These are phyloP conservation scores for Tulasnella sp. DNA, from an alignment of 768 basidiomycete genomes.

Conservation along the genomic window DNA sequence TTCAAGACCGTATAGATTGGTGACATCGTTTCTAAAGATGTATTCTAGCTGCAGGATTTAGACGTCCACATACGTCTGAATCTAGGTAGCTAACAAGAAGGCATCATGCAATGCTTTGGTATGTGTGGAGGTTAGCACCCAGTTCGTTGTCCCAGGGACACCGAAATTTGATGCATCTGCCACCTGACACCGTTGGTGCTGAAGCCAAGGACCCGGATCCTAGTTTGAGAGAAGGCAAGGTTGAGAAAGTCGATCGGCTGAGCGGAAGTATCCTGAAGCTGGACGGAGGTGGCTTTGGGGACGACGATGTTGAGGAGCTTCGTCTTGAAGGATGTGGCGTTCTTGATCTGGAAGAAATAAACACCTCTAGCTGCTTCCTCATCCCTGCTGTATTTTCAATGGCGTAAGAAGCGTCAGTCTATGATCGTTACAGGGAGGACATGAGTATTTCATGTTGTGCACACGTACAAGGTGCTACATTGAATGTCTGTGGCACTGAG, in stretches of 20 bases:
- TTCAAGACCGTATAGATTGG: no score
- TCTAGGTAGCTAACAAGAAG: no score
- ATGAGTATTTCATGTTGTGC: no score
- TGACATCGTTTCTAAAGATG: no score
- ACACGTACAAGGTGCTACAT: no score
- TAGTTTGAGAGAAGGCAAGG: constrained; percentile 22
- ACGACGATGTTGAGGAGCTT: constrained; percentile 10
- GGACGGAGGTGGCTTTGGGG: constrained; percentile 4
- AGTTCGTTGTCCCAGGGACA: constrained; percentile 16
- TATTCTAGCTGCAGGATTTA: no score
- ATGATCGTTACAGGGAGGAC: no score
- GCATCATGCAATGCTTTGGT: no score
- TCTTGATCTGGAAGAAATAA: constrained; percentile 24
- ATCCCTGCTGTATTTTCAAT: constrained; percentile 10
- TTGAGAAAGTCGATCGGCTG: constrained; percentile 21
- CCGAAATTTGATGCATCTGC: constrained; percentile 20
- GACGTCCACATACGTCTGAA: no score
- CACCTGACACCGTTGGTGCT: constrained; percentile 20
- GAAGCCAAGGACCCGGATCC: constrained; percentile 18
- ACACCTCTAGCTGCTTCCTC: constrained; percentile 21
- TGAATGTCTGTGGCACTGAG: no score
- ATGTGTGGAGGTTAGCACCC: constrained; percentile 18
- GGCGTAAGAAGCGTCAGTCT: no score
- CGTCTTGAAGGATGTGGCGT: constrained; percentile 19
- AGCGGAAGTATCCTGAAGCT: constrained; percentile 1